These are phyloP conservation scores for Picea sitchensis DNA, from an alignment of 75 land plant species.

Conservation along the genomic window DNA sequence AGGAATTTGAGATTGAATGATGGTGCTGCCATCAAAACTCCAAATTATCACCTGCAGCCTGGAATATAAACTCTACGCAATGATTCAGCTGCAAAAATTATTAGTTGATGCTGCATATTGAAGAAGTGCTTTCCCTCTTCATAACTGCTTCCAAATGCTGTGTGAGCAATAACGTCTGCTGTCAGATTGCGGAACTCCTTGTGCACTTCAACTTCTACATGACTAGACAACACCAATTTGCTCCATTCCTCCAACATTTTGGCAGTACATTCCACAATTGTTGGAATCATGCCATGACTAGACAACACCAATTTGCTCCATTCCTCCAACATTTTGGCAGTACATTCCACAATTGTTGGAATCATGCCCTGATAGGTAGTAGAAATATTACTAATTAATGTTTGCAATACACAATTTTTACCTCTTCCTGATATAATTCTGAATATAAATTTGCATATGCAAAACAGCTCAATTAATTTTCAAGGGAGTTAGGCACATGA, in stretches of 20 bases:
- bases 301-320: conserved; percentile 16
- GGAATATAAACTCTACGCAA: conserved; percentile 25
- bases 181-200: conserved; percentile 37
- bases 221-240: background rate
- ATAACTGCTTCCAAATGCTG: conserved; percentile 64
- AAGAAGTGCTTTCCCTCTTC: conserved; percentile 38
- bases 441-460: too few species aligned
- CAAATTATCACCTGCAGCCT: conserved; percentile 36
- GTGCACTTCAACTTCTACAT: conserved; percentile 23
- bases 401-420: background rate
- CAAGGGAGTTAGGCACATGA: too few species aligned
- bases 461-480: too few species aligned
- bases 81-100: conserved; percentile 12
- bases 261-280: conserved; percentile 11
- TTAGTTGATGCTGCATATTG: conserved; percentile 28
- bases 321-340: conserved; percentile 15
- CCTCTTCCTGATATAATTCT: too few species aligned
- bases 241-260: conserved; percentile 29
- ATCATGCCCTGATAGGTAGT: conserved; percentile 26
- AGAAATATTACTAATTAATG: background rate
- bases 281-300: conserved; percentile 13
- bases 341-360: conserved; percentile 13
- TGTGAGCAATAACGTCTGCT: conserved; percentile 43
- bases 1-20: background rate
- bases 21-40: background rate